A percentile compares a stretch with the other conserved stretches of the same genome.
Evolutionary conservation across 768 basidiomycete genomes (phyloP).

Genomic region (Lentinus tigrinus): DNA sequence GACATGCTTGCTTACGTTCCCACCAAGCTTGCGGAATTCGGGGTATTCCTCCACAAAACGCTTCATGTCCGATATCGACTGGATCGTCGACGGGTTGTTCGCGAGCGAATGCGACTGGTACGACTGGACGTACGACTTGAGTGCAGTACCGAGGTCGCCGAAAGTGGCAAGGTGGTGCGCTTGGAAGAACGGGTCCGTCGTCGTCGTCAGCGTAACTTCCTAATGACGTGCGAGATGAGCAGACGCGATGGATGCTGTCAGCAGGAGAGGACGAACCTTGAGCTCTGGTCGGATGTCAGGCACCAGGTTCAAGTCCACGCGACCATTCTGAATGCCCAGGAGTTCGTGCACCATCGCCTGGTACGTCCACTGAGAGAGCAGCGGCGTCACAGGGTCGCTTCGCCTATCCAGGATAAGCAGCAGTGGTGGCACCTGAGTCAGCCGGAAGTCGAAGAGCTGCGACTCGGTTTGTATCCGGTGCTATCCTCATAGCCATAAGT

Average conservation of each 20-base stretch:
- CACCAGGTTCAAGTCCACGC: conserved; percentile 80
- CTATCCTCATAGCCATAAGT: conserved; percentile 37
- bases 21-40: conserved; percentile 93
- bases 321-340: conserved; percentile 89
- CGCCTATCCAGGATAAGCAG: conserved; percentile 91
- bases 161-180: conserved; percentile 89
- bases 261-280: conserved; percentile 49
- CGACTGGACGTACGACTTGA: conserved; percentile 91
- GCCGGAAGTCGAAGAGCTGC: conserved; percentile 87
- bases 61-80: conserved; percentile 97
- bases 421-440: conserved; percentile 84
- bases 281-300: conserved; percentile 88
- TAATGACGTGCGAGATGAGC: conserved; percentile 30
- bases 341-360: conserved; percentile 99
- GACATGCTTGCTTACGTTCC: conserved; percentile 98
- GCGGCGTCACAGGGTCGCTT: conserved; percentile 95
- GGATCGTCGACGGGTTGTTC: conserved; percentile 76
- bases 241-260: neutral
- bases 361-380: conserved; percentile 98
- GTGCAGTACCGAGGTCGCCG: conserved; percentile 89
- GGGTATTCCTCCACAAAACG: conserved; percentile 97
- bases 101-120: conserved; percentile 85
- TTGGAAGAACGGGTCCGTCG: conserved; percentile 93
- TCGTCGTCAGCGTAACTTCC: conserved; percentile 92
- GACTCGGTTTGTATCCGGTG: conserved; percentile 79